A percentile compares a stretch with the other conserved stretches of the same genome.
Conservation (phyloP, 345 rosid genomes). For the Ceriops tagal region DNA sequence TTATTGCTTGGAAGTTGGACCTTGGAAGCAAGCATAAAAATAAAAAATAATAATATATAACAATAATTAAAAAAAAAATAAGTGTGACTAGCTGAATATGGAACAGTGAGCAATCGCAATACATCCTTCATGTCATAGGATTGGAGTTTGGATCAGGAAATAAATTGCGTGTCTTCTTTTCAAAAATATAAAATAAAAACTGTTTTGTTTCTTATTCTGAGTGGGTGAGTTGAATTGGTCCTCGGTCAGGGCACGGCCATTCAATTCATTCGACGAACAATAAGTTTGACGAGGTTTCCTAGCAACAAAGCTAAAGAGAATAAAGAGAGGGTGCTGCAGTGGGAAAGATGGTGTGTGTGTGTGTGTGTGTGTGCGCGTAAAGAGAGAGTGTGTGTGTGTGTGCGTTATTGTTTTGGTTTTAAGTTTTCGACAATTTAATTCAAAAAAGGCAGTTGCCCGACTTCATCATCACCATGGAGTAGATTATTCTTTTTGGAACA, state of each 20-base stretch:
- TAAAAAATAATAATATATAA: too few species aligned
- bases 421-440: slow-evolving; percentile 8
- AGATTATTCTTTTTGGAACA: too few species aligned
- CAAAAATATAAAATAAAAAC: too few species aligned
- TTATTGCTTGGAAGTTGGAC: too few species aligned
- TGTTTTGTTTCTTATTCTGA: slow-evolving; percentile 14
- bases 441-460: not conserved
- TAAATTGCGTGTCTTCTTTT: too few species aligned
- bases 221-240: slow-evolving; percentile 56
- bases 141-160: too few species aligned
- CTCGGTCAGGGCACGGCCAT: slow-evolving; percentile 56
- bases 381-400: not conserved
- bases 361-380: not conserved
- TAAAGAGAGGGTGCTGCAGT: not conserved
- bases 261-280: slow-evolving; percentile 16
- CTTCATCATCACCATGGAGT: not conserved
- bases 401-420: too few species aligned
- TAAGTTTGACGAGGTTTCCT: slow-evolving; percentile 8
- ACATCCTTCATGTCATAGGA: too few species aligned
- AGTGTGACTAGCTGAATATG: too few species aligned
- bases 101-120: too few species aligned
- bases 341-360: not conserved
- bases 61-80: too few species aligned
- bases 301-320: slow-evolving; percentile 1
- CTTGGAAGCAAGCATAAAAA: too few species aligned